phyloP scores from a whole-genome alignment of 2,329 filamentous ascomycete genomes.

The Penicillium freii region DNA sequence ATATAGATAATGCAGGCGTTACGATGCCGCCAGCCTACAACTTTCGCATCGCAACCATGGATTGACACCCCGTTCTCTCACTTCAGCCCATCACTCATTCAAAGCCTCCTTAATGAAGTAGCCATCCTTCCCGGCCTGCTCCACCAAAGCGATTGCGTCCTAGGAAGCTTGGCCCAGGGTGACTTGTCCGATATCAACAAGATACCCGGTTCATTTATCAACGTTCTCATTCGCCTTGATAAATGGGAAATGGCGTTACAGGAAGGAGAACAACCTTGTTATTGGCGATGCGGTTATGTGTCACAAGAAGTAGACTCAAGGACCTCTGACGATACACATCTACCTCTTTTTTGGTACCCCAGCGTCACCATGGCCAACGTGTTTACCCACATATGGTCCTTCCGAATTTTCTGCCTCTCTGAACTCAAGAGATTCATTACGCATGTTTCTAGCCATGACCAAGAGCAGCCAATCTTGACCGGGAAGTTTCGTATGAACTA shows the following conservation, averaged over 20 bases:
- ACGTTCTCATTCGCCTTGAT: not conserved
- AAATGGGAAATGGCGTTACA: not conserved
- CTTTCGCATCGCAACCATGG: not conserved
- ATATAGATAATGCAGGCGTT: not conserved
- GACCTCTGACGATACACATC: not conserved
- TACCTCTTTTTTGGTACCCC: not conserved
- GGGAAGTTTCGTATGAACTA: not conserved
- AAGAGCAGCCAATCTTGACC: not conserved
- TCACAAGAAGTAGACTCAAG: not conserved
- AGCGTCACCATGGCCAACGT: not conserved
- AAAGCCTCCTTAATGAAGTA: not conserved
- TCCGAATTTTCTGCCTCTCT: not conserved
- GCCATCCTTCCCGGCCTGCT: not conserved
- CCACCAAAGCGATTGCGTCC: not conserved
- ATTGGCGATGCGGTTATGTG: not conserved
- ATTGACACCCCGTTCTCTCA: not conserved
- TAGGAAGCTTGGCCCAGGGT: not conserved
- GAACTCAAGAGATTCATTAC: not conserved
- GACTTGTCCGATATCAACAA: not conserved
- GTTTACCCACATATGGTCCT: not conserved
- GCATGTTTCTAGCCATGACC: not conserved
- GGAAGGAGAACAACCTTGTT: not conserved
- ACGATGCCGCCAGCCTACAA: not conserved
- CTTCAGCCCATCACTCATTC: not conserved
- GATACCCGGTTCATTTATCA: not conserved